Evolutionary conservation across 176 grass and related monocot genomes (phyloP).

Genomic region (Musa beccarii): DNA sequence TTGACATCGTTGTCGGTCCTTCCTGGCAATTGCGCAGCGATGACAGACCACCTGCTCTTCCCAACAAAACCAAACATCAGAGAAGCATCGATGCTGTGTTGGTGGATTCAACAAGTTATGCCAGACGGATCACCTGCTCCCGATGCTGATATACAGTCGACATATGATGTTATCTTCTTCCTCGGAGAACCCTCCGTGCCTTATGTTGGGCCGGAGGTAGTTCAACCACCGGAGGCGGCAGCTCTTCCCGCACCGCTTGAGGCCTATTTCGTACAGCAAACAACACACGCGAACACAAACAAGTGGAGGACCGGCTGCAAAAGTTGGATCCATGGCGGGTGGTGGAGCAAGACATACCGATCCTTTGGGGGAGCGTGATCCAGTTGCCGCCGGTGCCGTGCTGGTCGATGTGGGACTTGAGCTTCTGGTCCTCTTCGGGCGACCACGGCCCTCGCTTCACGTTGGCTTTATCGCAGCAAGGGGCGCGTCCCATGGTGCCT

Average conservation of each 20-base stretch:
- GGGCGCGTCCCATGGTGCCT: conserved; percentile 63
- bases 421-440: conserved; percentile 74
- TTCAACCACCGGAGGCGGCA: conserved; percentile 95
- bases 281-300: no score
- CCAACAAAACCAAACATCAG: no score
- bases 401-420: conserved; percentile 95
- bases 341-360: conserved; percentile 32
- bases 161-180: conserved; percentile 88
- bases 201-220: conserved; percentile 88
- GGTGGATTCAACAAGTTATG: not conserved
- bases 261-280: conserved; percentile 26
- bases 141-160: conserved; percentile 82
- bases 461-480: conserved; percentile 82
- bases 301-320: no score
- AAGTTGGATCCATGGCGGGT: no score
- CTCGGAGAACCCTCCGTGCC: conserved; percentile 86
- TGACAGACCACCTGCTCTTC: conserved; percentile 73
- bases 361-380: conserved; percentile 90
- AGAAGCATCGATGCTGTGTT: no score
- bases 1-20: conserved; percentile 97
- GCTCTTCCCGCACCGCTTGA: conserved; percentile 94
- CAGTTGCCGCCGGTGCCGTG: conserved; percentile 92
- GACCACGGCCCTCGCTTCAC: conserved; percentile 96
- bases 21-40: conserved; percentile 83
- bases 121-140: conserved; percentile 60